Evolutionary conservation across 371 early-diverging fungal species (phyloP).

Genomic region (Mucor saturninus): DNA sequence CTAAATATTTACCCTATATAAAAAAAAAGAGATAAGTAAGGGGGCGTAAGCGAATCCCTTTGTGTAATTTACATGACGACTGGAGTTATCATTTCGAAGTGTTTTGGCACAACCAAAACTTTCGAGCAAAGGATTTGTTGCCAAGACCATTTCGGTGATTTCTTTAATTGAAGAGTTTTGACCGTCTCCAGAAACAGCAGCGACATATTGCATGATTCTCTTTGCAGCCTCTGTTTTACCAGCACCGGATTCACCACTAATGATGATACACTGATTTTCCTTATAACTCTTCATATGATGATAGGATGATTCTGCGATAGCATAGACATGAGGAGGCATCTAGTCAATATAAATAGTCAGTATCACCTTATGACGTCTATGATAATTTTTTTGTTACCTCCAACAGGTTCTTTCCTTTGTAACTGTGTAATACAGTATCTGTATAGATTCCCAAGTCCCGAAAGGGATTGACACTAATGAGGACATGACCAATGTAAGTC

Average conservation of each 20-base stretch:
- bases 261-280: constrained; percentile 98
- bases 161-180: constrained; percentile 81
- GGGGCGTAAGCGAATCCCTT: background rate
- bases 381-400: constrained; percentile 59
- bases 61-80: constrained; percentile 84
- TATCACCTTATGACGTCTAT: background rate
- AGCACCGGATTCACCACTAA: constrained; percentile 89
- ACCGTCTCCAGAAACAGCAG: constrained; percentile 81
- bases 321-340: constrained; percentile 89
- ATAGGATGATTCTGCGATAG: constrained; percentile 85
- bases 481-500: constrained; percentile 90
- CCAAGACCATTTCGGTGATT: constrained; percentile 95
- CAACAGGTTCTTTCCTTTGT: constrained; percentile 83
- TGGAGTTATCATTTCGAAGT: constrained; percentile 97
- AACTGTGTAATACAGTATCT: constrained; percentile 70
- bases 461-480: constrained; percentile 91
- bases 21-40: constrained; percentile 3
- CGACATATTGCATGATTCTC: constrained; percentile 96
- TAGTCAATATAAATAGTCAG: constrained; percentile 19
- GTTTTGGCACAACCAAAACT: constrained; percentile 99
- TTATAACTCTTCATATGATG: constrained; percentile 96
- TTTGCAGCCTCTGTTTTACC: constrained; percentile 96
- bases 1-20: constrained; percentile 91
- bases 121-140: constrained; percentile 97
- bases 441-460: constrained; percentile 85